phyloP scores from a whole-genome alignment of 805 yeast species.

The Ogataea kodamae region DNA sequence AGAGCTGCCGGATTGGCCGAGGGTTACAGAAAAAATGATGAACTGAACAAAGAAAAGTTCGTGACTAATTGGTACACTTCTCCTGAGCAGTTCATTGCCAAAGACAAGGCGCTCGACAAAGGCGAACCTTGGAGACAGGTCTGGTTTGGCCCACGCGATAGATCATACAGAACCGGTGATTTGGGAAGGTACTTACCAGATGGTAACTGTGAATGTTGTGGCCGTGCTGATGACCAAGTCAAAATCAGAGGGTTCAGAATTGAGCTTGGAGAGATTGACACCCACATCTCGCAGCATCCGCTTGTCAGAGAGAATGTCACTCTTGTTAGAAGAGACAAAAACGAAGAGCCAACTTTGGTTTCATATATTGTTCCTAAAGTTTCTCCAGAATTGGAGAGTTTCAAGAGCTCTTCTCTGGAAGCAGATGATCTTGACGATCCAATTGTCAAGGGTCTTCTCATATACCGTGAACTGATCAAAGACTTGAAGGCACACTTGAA shows the following conservation, averaged over 20 bases:
- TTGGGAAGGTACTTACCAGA: conserved; percentile 94
- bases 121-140: conserved; percentile 66
- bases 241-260: conserved; percentile 98
- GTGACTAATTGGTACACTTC: conserved; percentile 88
- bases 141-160: conserved; percentile 94
- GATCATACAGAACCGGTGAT: conserved; percentile 96
- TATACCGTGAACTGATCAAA: conserved; percentile 71
- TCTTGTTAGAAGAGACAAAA: conserved; percentile 84
- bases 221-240: conserved; percentile 98
- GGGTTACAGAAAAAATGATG: conserved; percentile 91
- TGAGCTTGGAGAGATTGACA: conserved; percentile 97
- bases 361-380: conserved; percentile 84
- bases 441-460: conserved; percentile 73
- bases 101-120: conserved; percentile 45
- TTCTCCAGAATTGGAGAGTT: conserved; percentile 41
- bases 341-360: conserved; percentile 86
- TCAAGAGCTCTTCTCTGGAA: conserved; percentile 50
- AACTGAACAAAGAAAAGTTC: conserved; percentile 81
- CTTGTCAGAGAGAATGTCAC: conserved; percentile 90
- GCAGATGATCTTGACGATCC: conserved; percentile 53
- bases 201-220: conserved; percentile 97
- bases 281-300: conserved; percentile 92
- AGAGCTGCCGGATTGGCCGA: conserved; percentile 98
- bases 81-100: conserved; percentile 55
- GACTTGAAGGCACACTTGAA: conserved; percentile 80